Conservation (phyloP, 768 basidiomycete genomes). For the Inosperma sp. region DNA sequence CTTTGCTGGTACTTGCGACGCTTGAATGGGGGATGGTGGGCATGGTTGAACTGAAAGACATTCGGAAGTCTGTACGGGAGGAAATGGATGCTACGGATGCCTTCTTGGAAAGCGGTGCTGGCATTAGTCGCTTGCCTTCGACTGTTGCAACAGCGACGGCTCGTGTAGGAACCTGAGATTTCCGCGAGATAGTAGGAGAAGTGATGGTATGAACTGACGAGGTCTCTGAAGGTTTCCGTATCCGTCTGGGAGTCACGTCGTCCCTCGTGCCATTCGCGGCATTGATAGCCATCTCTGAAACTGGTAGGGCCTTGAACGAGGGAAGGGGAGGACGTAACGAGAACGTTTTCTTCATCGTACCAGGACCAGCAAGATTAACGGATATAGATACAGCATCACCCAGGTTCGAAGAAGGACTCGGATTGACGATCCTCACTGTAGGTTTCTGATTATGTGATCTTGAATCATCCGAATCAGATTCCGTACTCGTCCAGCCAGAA, state of each 20-base stretch:
- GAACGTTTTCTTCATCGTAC: slow-evolving; percentile 40
- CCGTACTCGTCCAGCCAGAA: slow-evolving; percentile 48
- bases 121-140: slow-evolving; percentile 14
- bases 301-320: slow-evolving; percentile 22
- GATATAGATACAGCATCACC: slow-evolving; percentile 21
- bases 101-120: slow-evolving; percentile 24
- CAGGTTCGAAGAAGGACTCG: slow-evolving; percentile 20
- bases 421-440: slow-evolving; percentile 30
- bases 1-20: too few species aligned
- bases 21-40: slow-evolving; percentile 24
- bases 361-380: slow-evolving; percentile 26
- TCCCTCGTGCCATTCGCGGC: slow-evolving; percentile 10
- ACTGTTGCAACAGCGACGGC: slow-evolving; percentile 9
- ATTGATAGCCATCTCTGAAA: slow-evolving; percentile 23
- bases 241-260: slow-evolving; percentile 20
- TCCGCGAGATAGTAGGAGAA: slow-evolving; percentile 25
- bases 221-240: slow-evolving; percentile 47
- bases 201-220: slow-evolving; percentile 48
- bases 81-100: slow-evolving; percentile 13
- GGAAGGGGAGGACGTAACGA: slow-evolving; percentile 44
- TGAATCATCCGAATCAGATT: slow-evolving; percentile 48
- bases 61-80: slow-evolving; percentile 16
- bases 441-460: slow-evolving; percentile 13
- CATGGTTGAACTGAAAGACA: slow-evolving; percentile 32
- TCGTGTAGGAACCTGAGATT: slow-evolving; percentile 8